phyloP scores from a whole-genome alignment of 345 rosid species.

The Pugionium dolabratum region DNA sequence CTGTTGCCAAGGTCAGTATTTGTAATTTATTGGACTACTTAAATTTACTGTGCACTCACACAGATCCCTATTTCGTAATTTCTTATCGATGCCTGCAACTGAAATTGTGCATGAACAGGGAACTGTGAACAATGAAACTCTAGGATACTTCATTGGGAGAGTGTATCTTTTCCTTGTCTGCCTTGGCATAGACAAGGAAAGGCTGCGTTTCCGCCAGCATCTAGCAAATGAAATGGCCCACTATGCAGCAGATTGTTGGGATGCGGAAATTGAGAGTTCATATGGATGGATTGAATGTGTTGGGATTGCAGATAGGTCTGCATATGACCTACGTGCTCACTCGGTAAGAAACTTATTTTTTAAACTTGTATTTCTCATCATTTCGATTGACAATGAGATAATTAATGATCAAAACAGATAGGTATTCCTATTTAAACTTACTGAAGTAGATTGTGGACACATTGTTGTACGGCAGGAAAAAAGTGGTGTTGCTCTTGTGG shows the following conservation, averaged over 20 bases:
- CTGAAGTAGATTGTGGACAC: slow-evolving; percentile 16
- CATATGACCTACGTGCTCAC: slow-evolving; percentile 84
- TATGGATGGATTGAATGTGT: slow-evolving; percentile 99
- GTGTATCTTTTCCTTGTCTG: slow-evolving; percentile 77
- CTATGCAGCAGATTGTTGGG: slow-evolving; percentile 99
- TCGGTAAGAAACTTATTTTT: slow-evolving; percentile 48
- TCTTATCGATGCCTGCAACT: slow-evolving; percentile 25
- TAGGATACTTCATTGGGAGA: slow-evolving; percentile 95
- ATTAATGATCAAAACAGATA: not conserved
- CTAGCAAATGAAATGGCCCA: slow-evolving; percentile 99
- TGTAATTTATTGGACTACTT: not conserved
- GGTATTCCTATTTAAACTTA: not conserved
- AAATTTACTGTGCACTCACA: not conserved
- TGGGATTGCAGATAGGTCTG: slow-evolving; percentile 98
- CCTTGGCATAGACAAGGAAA: slow-evolving; percentile 79
- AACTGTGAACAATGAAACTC: slow-evolving; percentile 88
- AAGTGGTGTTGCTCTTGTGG: slow-evolving; percentile 78
- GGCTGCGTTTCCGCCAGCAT: slow-evolving; percentile 91
- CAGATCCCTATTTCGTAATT: not conserved
- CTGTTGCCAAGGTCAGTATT: slow-evolving; percentile 70
- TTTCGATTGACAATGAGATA: not conserved
- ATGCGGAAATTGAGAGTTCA: slow-evolving; percentile 92
- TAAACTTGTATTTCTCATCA: not conserved
- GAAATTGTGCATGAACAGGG: slow-evolving; percentile 50
- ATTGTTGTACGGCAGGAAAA: slow-evolving; percentile 59